Conservation (phyloP, 495 filamentous ascomycete species). For the Neurospora sp. region DNA sequence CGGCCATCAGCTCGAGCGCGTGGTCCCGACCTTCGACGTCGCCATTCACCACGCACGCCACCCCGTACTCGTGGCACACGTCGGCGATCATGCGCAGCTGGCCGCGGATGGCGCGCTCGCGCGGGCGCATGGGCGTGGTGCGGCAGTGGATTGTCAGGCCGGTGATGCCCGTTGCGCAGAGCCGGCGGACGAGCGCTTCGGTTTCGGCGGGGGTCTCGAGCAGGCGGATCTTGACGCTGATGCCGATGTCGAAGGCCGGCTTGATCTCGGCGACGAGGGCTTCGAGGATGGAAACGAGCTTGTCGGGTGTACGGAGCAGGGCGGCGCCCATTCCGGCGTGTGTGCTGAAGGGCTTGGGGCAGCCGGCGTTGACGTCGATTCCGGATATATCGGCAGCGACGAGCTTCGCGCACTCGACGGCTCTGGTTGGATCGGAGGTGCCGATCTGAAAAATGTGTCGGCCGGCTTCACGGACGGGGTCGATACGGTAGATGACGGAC, state of each 20-base stretch:
- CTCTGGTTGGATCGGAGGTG: slow-evolving; percentile 66
- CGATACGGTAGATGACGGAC: slow-evolving; percentile 72
- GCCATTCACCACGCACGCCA: slow-evolving; percentile 90
- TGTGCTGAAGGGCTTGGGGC: slow-evolving; percentile 92
- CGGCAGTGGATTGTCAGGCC: slow-evolving; percentile 91
- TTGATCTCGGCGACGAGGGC: slow-evolving; percentile 71
- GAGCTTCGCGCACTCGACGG: slow-evolving; percentile 71
- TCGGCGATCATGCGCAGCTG: slow-evolving; percentile 71
- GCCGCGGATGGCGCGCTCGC: slow-evolving; percentile 76
- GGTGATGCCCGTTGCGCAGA: slow-evolving; percentile 79
- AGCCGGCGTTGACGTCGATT: slow-evolving; percentile 95
- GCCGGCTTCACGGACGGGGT: slow-evolving; percentile 60
- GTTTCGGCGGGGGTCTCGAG: slow-evolving; percentile 67
- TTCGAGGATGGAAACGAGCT: slow-evolving; percentile 67
- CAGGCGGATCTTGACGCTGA: slow-evolving; percentile 90
- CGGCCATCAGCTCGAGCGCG: slow-evolving; percentile 52
- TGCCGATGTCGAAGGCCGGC: slow-evolving; percentile 67
- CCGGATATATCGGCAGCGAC: slow-evolving; percentile 81
- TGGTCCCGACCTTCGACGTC: slow-evolving; percentile 67
- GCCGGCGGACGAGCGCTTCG: slow-evolving; percentile 56
- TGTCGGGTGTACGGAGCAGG: slow-evolving; percentile 71
- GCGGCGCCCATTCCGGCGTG: slow-evolving; percentile 91
- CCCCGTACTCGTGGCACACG: slow-evolving; percentile 69
- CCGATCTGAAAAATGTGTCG: slow-evolving; percentile 85
- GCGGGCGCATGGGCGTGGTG: slow-evolving; percentile 87